Percentiles rank a stretch among this genome's conserved stretches.
Conservation (phyloP, 345 rosid species). For the Acer campestre region DNA sequence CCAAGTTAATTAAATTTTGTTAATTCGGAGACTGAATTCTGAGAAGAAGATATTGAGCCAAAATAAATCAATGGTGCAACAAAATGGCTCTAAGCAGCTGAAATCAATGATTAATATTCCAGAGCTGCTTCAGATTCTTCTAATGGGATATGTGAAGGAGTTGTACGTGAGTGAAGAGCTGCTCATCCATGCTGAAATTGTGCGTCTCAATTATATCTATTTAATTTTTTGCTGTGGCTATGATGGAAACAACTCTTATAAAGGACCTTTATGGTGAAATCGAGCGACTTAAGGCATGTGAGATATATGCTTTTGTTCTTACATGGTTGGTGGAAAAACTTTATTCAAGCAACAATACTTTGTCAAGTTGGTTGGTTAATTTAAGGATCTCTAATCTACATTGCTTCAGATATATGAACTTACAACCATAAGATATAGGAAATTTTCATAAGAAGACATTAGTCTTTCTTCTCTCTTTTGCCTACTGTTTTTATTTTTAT, state of each 20-base stretch:
- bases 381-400: too few species aligned
- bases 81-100: constrained; percentile 37
- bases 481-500: too few species aligned
- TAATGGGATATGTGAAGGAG: constrained; percentile 83
- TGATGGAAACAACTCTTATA: constrained; percentile 98
- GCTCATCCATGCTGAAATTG: too few species aligned
- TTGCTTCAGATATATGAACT: constrained; percentile 42
- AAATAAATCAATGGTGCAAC: constrained; percentile 33
- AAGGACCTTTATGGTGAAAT: constrained; percentile 99
- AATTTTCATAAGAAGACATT: too few species aligned
- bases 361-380: not conserved
- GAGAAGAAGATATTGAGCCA: constrained; percentile 46
- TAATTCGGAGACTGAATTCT: constrained; percentile 49
- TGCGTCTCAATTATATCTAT: too few species aligned
- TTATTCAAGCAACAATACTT: not conserved
- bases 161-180: constrained; percentile 22
- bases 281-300: constrained; percentile 95
- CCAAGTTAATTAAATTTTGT: too few species aligned
- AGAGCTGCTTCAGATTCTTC: constrained; percentile 58
- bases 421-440: too few species aligned
- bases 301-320: constrained; percentile 25
- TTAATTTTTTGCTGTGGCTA: too few species aligned
- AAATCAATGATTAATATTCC: constrained; percentile 46
- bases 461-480: too few species aligned
- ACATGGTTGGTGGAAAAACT: constrained; percentile 4